Conservation (phyloP, 2,329 filamentous ascomycete species). For the Laburnicola sp. region DNA sequence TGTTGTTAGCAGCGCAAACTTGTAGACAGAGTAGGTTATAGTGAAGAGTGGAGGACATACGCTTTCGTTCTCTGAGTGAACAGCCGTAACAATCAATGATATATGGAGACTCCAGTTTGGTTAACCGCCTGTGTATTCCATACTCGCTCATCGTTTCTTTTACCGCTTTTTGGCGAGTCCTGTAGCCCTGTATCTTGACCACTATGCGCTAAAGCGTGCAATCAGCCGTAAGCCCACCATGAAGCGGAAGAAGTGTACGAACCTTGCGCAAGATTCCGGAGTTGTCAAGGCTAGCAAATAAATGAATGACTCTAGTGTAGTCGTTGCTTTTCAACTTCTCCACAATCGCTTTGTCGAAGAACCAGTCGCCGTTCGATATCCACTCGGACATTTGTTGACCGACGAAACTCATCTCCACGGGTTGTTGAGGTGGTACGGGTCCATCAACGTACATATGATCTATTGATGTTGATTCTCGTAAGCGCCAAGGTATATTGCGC, state of each 20-base stretch:
- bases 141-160: neutral
- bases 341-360: neutral
- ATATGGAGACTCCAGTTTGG: neutral
- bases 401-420: no score
- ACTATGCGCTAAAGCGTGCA: neutral
- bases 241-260: neutral
- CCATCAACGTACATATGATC: no score
- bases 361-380: no score
- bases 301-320: neutral
- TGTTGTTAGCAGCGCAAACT: no score
- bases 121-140: neutral
- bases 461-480: no score
- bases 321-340: no score
- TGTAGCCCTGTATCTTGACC: conserved; percentile 3
- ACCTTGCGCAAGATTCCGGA: neutral
- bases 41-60: neutral
- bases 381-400: no score
- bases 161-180: neutral
- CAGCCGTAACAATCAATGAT: neutral
- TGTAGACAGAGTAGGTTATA: neutral
- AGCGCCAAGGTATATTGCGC: no score
- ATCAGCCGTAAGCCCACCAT: neutral
- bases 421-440: no score
- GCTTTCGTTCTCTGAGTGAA: neutral
- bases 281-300: neutral